phyloP scores from a whole-genome alignment of 257 asterid genomes.

The Capsicum baccatum region DNA sequence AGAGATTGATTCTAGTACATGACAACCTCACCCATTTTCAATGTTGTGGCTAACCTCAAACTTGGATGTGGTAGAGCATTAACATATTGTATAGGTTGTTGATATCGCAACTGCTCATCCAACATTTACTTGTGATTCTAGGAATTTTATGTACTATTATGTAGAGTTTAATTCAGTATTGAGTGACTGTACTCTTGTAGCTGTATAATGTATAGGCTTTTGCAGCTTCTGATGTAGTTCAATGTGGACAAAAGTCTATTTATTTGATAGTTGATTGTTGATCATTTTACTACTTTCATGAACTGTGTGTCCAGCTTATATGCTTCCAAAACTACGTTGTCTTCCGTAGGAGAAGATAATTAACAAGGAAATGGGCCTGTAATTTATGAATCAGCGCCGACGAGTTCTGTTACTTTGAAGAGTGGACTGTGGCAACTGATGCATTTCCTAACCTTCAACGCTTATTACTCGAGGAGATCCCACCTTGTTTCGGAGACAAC shows the following conservation, averaged over 20 bases:
- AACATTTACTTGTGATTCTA: constrained; percentile 16
- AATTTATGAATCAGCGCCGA: background rate
- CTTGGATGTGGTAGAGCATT: constrained; percentile 23
- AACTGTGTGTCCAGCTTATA: background rate
- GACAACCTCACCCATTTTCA: constrained; percentile 3
- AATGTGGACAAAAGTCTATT: background rate
- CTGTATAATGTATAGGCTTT: constrained; percentile 11
- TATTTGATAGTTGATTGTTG: background rate
- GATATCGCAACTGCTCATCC: background rate
- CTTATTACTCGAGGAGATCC: background rate
- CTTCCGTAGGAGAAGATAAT: background rate
- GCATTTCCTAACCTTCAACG: background rate
- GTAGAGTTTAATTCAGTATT: background rate
- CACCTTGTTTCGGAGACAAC: background rate
- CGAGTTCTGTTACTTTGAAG: background rate
- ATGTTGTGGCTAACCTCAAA: background rate
- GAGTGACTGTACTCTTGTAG: background rate
- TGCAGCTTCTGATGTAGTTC: background rate
- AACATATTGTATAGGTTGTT: background rate
- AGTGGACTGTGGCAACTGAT: background rate
- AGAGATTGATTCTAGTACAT: constrained; percentile 18
- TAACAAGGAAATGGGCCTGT: background rate
- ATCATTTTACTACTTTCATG: background rate
- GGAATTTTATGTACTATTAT: background rate
- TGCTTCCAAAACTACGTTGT: background rate